A percentile compares a stretch with the other conserved stretches of the same genome.
Evolutionary conservation across 495 filamentous ascomycete species (phyloP).

Genomic region (Baudoinia panamericana): DNA sequence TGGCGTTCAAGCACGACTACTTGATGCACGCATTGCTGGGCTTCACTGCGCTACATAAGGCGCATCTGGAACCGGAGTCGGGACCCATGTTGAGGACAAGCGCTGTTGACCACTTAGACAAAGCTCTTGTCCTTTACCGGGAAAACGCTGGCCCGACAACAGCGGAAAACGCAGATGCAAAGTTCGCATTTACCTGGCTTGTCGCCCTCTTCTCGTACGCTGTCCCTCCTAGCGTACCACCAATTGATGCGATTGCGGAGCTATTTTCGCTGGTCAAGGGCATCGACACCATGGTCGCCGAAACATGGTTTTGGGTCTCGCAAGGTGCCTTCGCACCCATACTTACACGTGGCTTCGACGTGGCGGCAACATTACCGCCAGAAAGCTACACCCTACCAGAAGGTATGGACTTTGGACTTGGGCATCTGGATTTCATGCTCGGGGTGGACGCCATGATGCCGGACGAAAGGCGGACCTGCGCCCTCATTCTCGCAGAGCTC

Average conservation of each 20-base stretch:
- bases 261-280: slow-evolving; percentile 18
- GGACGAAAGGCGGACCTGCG: slow-evolving; percentile 10
- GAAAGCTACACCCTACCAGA: slow-evolving; percentile 8
- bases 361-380: slow-evolving; percentile 2
- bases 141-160: slow-evolving; percentile 2
- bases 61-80: slow-evolving; percentile 7
- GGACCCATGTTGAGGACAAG: slow-evolving; percentile 9
- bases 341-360: slow-evolving; percentile 6
- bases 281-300: slow-evolving; percentile 10
- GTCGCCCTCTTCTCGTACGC: slow-evolving; percentile 17
- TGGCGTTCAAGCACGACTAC: slow-evolving; percentile 16
- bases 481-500: slow-evolving; percentile 15
- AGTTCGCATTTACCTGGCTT: slow-evolving; percentile 17
- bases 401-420: slow-evolving; percentile 20
- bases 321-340: slow-evolving; percentile 18
- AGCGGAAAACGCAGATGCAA: slow-evolving; percentile 16
- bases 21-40: slow-evolving; percentile 16
- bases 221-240: slow-evolving; percentile 14
- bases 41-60: slow-evolving; percentile 17
- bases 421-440: slow-evolving; percentile 18
- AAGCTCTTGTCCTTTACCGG: slow-evolving; percentile 14
- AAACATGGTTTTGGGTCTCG: slow-evolving; percentile 18
- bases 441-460: slow-evolving; percentile 14
- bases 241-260: slow-evolving; percentile 18
- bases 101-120: slow-evolving; percentile 19